Conservation (phyloP, 192 early-diverging fungal species). For the Entomortierella beljakovae region DNA sequence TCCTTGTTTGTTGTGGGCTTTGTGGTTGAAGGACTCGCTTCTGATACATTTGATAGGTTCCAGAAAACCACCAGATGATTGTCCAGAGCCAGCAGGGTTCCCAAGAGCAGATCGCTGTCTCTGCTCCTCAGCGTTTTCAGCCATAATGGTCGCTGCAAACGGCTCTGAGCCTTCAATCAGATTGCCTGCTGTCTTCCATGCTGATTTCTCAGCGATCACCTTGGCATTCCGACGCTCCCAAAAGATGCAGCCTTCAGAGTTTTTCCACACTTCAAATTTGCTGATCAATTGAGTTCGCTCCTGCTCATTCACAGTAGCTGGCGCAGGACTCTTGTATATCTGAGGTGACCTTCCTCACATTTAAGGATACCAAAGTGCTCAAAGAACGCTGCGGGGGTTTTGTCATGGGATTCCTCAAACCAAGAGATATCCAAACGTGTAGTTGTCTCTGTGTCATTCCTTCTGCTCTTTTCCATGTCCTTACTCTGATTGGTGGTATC, state of each 20-base stretch:
- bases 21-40: too few relatives aligned
- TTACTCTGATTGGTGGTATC: conserved; percentile 11
- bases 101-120: conserved; percentile 3
- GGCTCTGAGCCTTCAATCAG: conserved; percentile 17
- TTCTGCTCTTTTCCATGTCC: not conserved
- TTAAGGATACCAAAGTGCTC: conserved; percentile 11
- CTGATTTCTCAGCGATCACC: conserved; percentile 4
- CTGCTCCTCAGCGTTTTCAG: conserved; percentile 19
- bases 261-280: conserved; percentile 20
- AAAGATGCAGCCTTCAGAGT: conserved; percentile 2
- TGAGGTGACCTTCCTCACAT: conserved; percentile 9
- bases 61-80: not conserved
- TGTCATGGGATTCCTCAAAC: conserved; percentile 14
- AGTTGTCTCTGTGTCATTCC: not conserved
- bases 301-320: conserved; percentile 1
- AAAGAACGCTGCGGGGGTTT: conserved; percentile 18
- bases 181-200: conserved; percentile 24
- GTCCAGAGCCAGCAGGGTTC: not conserved
- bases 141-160: conserved; percentile 11
- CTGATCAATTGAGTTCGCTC: conserved; percentile 4
- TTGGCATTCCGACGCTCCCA: conserved; percentile 14
- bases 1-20: too few relatives aligned
- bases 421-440: conserved; percentile 16
- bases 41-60: too few relatives aligned
- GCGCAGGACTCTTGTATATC: conserved; percentile 14